phyloP scores from a whole-genome alignment of 345 rosid species.

The Salix arbutifolia region DNA sequence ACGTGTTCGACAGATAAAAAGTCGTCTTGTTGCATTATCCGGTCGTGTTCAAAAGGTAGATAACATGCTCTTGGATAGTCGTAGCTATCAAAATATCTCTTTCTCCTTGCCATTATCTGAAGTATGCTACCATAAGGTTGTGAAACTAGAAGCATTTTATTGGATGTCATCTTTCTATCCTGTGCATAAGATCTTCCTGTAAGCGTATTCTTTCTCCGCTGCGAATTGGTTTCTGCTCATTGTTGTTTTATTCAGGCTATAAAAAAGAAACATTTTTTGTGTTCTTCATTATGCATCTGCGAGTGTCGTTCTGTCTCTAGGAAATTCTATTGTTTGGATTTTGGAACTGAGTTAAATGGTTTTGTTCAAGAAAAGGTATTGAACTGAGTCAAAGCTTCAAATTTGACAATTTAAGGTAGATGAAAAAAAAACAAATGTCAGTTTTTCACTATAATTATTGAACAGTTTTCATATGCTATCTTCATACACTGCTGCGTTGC shows the following conservation, averaged over 20 bases:
- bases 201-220: background rate
- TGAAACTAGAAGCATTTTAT: too few relatives aligned
- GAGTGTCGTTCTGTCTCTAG: background rate
- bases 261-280: background rate
- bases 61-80: background rate
- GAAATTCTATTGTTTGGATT: background rate
- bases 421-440: too few relatives aligned
- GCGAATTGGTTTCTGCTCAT: background rate
- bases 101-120: too few relatives aligned
- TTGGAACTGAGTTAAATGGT: background rate
- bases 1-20: slow-evolving; percentile 69
- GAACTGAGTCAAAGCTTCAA: too few relatives aligned
- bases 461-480: too few relatives aligned
- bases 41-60: slow-evolving; percentile 76
- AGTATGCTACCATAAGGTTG: background rate
- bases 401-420: too few relatives aligned
- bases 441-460: too few relatives aligned
- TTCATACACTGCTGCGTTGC: too few relatives aligned
- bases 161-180: background rate
- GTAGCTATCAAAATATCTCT: background rate
- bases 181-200: background rate
- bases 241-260: background rate
- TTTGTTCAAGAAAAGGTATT: background rate
- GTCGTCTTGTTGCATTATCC: slow-evolving; percentile 64
- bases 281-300: background rate